phyloP scores from a whole-genome alignment of 306 rosid genomes.

The Phaseolus lunatus region DNA sequence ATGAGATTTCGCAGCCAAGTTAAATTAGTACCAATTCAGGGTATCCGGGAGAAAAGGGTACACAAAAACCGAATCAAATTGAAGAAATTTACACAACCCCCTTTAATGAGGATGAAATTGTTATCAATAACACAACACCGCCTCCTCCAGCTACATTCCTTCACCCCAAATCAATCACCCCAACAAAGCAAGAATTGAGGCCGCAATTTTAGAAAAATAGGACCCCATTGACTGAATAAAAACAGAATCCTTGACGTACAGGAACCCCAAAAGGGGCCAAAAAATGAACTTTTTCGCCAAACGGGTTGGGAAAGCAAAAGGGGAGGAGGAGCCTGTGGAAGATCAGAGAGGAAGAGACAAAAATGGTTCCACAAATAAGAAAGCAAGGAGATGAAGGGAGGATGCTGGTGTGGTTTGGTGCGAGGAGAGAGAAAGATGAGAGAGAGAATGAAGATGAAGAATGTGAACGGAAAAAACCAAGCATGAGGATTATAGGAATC shows the following conservation, averaged over 20 bases:
- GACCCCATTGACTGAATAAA: slow-evolving; percentile 44
- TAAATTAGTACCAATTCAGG: slow-evolving; percentile 4
- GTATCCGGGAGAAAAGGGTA: slow-evolving; percentile 4
- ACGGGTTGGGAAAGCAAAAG: slow-evolving; percentile 25
- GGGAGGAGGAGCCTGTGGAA: slow-evolving; percentile 36
- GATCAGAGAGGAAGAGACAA: slow-evolving; percentile 53
- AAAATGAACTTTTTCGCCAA: background rate
- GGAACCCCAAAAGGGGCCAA: background rate
- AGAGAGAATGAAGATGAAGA: slow-evolving; percentile 24
- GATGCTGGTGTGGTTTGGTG: slow-evolving; percentile 52
- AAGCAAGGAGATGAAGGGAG: slow-evolving; percentile 54
- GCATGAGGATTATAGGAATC: slow-evolving; percentile 39
- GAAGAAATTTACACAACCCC: slow-evolving; percentile 44
- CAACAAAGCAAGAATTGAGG: slow-evolving; percentile 16
- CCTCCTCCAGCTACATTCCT: slow-evolving; percentile 51
- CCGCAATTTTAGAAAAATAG: slow-evolving; percentile 37
- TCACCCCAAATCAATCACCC: slow-evolving; percentile 43
- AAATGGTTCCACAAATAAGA: slow-evolving; percentile 46
- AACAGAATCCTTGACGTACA: slow-evolving; percentile 33
- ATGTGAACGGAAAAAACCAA: slow-evolving; percentile 32
- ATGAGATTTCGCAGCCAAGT: slow-evolving; percentile 36
- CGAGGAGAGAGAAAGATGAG: slow-evolving; percentile 47
- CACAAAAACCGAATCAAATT: slow-evolving; percentile 34
- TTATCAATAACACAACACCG: slow-evolving; percentile 38
- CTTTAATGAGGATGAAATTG: slow-evolving; percentile 51